Evolutionary conservation across 2,329 filamentous ascomycete species (phyloP).

Genomic region (Huntiella moniliformis): DNA sequence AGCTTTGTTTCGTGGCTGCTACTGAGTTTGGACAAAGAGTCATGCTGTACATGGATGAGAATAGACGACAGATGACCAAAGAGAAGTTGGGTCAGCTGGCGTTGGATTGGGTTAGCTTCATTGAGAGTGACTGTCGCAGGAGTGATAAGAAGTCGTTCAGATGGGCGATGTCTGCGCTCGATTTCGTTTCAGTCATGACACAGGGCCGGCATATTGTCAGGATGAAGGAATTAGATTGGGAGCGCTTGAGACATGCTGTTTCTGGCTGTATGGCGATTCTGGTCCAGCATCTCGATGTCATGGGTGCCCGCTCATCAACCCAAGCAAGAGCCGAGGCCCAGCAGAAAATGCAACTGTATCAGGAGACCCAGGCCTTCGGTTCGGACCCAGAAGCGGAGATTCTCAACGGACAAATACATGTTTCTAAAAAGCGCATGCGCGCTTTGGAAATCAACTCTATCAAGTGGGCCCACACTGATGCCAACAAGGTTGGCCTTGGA

Average conservation of each 20-base stretch:
- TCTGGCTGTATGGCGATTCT: constrained; percentile 93
- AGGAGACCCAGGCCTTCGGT: constrained; percentile 58
- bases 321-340: constrained; percentile 90
- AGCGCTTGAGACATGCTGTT: constrained; percentile 65
- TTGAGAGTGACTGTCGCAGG: constrained; percentile 89
- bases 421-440: no score
- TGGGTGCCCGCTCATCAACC: constrained; percentile 83
- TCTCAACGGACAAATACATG: constrained; percentile 25
- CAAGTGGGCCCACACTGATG: constrained; percentile 56
- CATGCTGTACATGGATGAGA: constrained; percentile 86
- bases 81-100: constrained; percentile 83
- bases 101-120: constrained; percentile 93
- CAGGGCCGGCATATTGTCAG: constrained; percentile 83
- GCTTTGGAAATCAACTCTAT: no score
- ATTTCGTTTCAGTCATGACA: constrained; percentile 96
- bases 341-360: constrained; percentile 51
- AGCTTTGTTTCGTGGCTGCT: constrained; percentile 96
- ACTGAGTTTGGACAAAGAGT: constrained; percentile 96
- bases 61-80: constrained; percentile 91
- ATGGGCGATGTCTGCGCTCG: constrained; percentile 87
- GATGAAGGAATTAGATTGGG: constrained; percentile 75
- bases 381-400: constrained; percentile 55
- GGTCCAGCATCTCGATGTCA: constrained; percentile 97
- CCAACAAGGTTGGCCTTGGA: constrained; percentile 72
- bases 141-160: constrained; percentile 91